Evolutionary conservation across 2,329 filamentous ascomycete genomes (phyloP).

Genomic region (Curvularia sp.): DNA sequence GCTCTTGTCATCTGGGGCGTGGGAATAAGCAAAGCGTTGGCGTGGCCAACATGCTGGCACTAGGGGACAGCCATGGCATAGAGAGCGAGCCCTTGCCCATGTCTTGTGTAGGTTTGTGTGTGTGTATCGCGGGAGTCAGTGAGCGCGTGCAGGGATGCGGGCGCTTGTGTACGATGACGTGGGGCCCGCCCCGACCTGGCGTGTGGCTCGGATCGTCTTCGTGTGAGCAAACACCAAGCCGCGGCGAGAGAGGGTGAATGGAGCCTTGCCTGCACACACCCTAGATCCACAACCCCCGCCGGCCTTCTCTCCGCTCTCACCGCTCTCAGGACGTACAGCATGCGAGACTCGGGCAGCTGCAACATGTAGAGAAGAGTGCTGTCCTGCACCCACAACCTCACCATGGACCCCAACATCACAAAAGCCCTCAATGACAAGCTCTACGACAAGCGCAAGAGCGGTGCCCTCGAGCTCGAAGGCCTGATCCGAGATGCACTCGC

Average conservation of each 20-base stretch:
- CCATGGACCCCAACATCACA: constrained; percentile 88
- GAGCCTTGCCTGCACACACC: constrained; percentile 3
- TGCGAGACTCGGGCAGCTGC: constrained; percentile 22
- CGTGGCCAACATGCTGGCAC: constrained; percentile 3
- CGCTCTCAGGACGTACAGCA: constrained; percentile 2
- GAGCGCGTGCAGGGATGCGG: constrained; percentile 24
- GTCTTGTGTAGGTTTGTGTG: constrained; percentile 16
- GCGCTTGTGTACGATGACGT: constrained; percentile 38
- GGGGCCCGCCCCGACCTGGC: constrained; percentile 20
- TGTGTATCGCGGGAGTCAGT: neutral
- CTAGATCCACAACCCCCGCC: constrained; percentile 2
- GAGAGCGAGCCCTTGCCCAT: constrained; percentile 14
- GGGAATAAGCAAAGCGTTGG: constrained; percentile 1
- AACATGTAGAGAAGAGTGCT: constrained; percentile 36
- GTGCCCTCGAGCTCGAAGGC: constrained; percentile 91
- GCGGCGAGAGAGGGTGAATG: constrained; percentile 9
- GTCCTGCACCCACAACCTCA: constrained; percentile 23
- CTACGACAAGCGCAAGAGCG: constrained; percentile 97
- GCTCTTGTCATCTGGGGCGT: constrained; percentile 17
- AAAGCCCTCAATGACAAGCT: constrained; percentile 96
- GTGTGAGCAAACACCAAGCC: constrained; percentile 15
- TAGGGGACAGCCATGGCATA: neutral
- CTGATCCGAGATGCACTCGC: constrained; percentile 84
- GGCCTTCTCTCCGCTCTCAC: neutral
- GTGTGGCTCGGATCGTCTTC: constrained; percentile 14